Evolutionary conservation across 192 early-diverging fungal genomes (phyloP), one percentile per base, ranked within the genome.

Genomic region (Pecoramyces ruminantium): DNA sequence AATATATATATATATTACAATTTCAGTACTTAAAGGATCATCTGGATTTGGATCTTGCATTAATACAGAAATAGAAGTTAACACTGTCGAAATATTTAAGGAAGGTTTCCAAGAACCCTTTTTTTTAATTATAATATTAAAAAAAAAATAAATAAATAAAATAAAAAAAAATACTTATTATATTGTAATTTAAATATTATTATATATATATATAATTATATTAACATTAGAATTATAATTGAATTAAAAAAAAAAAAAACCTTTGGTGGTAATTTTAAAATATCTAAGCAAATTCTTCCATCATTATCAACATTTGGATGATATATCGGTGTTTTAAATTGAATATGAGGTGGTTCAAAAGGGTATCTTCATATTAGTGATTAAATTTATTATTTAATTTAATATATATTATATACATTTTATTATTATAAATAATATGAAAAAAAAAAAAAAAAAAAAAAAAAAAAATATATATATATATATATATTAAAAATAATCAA

Each of bases 301-400:
- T 87, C 84, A 30, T 94, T 89, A 80, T 95, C 93, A 67, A 95
- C 92, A 79, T 95, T 95, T 12, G 93, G 93, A 78, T 95, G 93
- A 81, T 94, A 94, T 18, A 95, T 89, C n/a, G 84, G 88, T 28
- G 93, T 94, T n/a, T 85, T 83, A 78, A 94, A 94, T 79, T 86
- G 88, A 38, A 93, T 86, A 18, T 87, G 85, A 6, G 93, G 93
- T 16, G 93, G 92, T 27, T 91, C 90, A n/a, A 94, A 85, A 2
- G 93, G 93, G 82, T 94, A 94, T 18, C 86, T 88, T 29, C 58
- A 42, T 2, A 83, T 81, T 25, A 29, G 78, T 29, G n/a, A n/a
- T n/a, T n/a, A n/a, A n/a, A n/a, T n/a, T n/a, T n/a, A n/a, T n/a
- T n/a, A n/a, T n/a, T n/a, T n/a, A n/a, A n/a, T n/a, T n/a, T n/a